A percentile compares a stretch with the other conserved stretches of the same genome.
Evolutionary conservation across 2,329 filamentous ascomycete genomes (phyloP).

Genomic region (Ophiostoma sp.): DNA sequence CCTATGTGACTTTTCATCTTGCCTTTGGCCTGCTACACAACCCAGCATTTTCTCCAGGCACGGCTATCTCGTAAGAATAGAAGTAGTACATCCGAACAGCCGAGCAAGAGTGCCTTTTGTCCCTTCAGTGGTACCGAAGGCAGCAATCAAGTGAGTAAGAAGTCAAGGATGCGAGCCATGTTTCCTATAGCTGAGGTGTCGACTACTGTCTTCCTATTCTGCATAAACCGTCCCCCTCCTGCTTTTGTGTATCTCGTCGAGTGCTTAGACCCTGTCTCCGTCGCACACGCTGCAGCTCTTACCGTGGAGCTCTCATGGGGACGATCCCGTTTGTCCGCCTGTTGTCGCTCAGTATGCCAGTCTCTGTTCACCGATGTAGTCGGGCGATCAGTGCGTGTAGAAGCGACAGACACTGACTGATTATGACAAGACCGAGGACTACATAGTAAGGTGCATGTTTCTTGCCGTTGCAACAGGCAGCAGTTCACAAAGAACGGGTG

Average conservation of each 20-base stretch:
- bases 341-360: neutral
- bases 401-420: neutral
- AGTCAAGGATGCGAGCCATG: too few species aligned
- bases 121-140: too few species aligned
- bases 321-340: neutral
- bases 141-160: too few species aligned
- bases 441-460: neutral
- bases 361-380: neutral
- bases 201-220: too few species aligned
- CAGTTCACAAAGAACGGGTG: neutral
- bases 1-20: too few species aligned
- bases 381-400: neutral
- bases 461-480: neutral
- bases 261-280: neutral
- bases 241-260: neutral
- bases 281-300: neutral
- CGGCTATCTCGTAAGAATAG: too few species aligned
- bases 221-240: neutral
- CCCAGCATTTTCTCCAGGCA: too few species aligned
- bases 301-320: neutral
- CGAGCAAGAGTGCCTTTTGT: too few species aligned
- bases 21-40: too few species aligned
- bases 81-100: too few species aligned
- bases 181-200: too few species aligned
- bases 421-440: neutral